phyloP scores from a whole-genome alignment of 2,329 filamentous ascomycete species.

The Ophiocordyceps camponoti-rufipedis region DNA sequence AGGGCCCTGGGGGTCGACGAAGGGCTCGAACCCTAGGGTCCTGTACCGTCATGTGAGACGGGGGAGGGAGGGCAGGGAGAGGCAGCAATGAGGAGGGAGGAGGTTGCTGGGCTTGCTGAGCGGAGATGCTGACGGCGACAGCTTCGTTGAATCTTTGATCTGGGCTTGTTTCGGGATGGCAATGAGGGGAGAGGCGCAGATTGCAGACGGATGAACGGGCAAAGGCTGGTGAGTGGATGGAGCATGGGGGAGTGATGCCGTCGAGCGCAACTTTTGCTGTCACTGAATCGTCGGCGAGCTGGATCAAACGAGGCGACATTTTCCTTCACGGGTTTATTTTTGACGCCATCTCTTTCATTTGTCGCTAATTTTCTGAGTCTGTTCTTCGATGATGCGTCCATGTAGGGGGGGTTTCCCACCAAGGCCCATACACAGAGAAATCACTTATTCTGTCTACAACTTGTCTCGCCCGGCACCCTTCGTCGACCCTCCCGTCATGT shows the following conservation, averaged over 20 bases:
- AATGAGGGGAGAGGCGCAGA: neutral
- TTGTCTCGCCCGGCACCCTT: too few species aligned
- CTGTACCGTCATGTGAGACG: constrained; percentile 44
- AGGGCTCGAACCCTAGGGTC: constrained; percentile 44
- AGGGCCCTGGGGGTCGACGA: constrained; percentile 34
- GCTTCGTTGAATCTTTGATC: neutral
- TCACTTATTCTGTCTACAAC: too few species aligned
- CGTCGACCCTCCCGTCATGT: too few species aligned
- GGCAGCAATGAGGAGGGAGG: too few species aligned
- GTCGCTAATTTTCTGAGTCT: too few species aligned
- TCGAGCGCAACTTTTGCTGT: neutral
- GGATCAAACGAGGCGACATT: too few species aligned
- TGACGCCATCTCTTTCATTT: too few species aligned
- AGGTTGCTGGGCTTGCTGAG: neutral
- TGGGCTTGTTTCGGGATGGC: neutral
- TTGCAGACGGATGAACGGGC: neutral
- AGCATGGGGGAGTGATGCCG: neutral
- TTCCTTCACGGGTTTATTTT: too few species aligned
- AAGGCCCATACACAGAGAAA: too few species aligned
- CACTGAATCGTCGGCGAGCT: neutral
- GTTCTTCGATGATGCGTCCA: too few species aligned
- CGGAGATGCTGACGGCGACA: neutral
- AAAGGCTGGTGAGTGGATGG: neutral
- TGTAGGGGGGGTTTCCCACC: too few species aligned
- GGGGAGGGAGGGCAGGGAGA: neutral